Conservation (phyloP, 257 asterid species). For the Rhazya stricta region DNA sequence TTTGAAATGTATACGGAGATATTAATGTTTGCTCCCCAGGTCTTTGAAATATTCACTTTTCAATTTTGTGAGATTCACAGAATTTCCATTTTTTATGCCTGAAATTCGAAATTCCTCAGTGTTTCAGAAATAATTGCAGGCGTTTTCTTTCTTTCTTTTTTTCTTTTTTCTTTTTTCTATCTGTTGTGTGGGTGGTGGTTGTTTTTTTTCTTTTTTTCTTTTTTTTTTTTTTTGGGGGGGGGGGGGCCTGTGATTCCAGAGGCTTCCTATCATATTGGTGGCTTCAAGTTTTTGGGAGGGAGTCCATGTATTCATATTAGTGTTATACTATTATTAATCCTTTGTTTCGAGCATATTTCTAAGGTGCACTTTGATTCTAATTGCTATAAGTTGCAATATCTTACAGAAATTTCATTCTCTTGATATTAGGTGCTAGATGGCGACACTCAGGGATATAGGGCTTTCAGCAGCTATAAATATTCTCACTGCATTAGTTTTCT, state of each 20-base stretch:
- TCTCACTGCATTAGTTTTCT: conserved; percentile 58
- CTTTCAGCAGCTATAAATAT: conserved; percentile 89
- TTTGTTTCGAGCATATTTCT: background rate
- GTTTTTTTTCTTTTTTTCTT: background rate
- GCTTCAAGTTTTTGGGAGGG: background rate
- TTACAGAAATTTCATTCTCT: conserved; percentile 19
- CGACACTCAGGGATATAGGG: conserved; percentile 77
- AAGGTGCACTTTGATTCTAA: background rate
- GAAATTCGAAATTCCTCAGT: background rate
- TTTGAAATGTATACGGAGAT: background rate
- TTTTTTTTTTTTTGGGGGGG: background rate
- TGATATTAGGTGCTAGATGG: conserved; percentile 50
- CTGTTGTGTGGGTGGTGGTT: too few species aligned
- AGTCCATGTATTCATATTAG: background rate
- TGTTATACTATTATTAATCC: background rate
- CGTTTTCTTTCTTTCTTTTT: background rate
- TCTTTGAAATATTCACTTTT: background rate
- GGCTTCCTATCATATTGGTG: background rate
- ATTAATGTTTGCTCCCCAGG: background rate
- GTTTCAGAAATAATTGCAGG: background rate
- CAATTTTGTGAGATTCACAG: background rate
- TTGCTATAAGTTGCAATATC: background rate
- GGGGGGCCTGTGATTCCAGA: background rate
- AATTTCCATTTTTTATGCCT: background rate
- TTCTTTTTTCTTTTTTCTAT: background rate